Evolutionary conservation across 1,139 yeast genomes (phyloP).

Genomic region (Zygosaccharomyces sapae): DNA sequence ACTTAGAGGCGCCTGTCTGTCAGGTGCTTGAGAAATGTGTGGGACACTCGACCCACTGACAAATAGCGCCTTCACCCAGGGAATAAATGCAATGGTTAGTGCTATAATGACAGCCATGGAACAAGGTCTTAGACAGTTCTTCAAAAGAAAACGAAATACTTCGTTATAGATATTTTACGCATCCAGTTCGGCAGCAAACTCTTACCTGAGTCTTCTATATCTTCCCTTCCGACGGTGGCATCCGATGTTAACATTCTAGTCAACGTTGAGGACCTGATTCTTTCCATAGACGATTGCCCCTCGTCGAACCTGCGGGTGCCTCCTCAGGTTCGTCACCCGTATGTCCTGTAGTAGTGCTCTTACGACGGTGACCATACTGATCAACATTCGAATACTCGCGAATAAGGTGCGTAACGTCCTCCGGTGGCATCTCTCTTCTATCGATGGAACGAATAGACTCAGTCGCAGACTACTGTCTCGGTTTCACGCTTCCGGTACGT

Average conservation of each 20-base stretch:
- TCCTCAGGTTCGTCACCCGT: slow-evolving; percentile 1
- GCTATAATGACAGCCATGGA: slow-evolving; percentile 62
- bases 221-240: slow-evolving; percentile 33
- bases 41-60: slow-evolving; percentile 41
- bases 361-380: slow-evolving; percentile 30
- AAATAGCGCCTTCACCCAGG: slow-evolving; percentile 80
- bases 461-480: slow-evolving; percentile 10
- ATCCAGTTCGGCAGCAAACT: slow-evolving; percentile 28
- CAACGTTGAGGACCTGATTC: slow-evolving; percentile 23
- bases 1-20: slow-evolving; percentile 73
- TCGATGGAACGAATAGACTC: slow-evolving; percentile 27
- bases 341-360: slow-evolving; percentile 11
- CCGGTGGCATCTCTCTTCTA: slow-evolving; percentile 44
- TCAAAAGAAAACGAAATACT: slow-evolving; percentile 39
- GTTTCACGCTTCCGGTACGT: slow-evolving; percentile 3
- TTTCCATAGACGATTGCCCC: slow-evolving; percentile 9
- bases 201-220: slow-evolving; percentile 33
- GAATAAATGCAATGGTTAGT: slow-evolving; percentile 70
- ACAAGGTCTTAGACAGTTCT: slow-evolving; percentile 67
- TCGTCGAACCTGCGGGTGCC: slow-evolving; percentile 1
- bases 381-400: slow-evolving; percentile 55
- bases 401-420: slow-evolving; percentile 54
- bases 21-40: slow-evolving; percentile 68
- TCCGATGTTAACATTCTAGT: slow-evolving; percentile 36
- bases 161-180: slow-evolving; percentile 31